Percentiles rank a stretch among this genome's conserved stretches.
Conservation (phyloP, 768 basidiomycete species). For the Suillus weaverae region DNA sequence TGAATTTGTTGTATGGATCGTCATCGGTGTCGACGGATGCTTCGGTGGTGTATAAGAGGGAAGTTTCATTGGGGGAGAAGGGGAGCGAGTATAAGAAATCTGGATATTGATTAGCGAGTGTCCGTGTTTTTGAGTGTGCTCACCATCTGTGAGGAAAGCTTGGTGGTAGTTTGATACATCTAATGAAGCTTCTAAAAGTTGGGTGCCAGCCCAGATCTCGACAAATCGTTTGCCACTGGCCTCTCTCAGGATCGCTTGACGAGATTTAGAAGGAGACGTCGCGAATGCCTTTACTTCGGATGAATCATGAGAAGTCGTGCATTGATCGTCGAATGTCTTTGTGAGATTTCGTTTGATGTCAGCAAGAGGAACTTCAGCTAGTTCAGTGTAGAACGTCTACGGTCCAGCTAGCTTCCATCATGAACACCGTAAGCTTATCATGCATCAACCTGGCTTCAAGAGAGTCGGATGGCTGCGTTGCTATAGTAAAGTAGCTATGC, state of each 20-base stretch:
- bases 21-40: conserved; percentile 34
- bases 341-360: conserved; percentile 45
- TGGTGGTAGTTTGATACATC: conserved; percentile 62
- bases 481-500: too few species aligned
- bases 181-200: conserved; percentile 44
- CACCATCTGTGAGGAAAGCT: conserved; percentile 65
- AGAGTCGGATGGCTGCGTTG: too few species aligned
- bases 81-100: conserved; percentile 46
- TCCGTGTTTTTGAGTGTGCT: neutral
- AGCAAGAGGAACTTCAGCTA: conserved; percentile 42
- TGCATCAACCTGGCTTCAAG: too few species aligned
- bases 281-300: conserved; percentile 41
- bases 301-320: conserved; percentile 16
- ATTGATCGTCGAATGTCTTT: conserved; percentile 32
- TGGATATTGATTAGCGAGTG: neutral
- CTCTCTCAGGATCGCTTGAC: conserved; percentile 48
- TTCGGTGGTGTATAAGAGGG: conserved; percentile 63
- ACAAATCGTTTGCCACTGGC: conserved; percentile 47
- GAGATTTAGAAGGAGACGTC: conserved; percentile 42
- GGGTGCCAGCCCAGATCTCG: conserved; percentile 55
- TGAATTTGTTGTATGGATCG: conserved; percentile 42
- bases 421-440: too few species aligned
- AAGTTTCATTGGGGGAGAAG: conserved; percentile 53
- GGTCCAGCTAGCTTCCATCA: neutral
- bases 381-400: conserved; percentile 32